These are phyloP conservation scores for Desmodesmus armatus DNA, from an alignment of 139 green algal genomes.

Conservation along the genomic window DNA sequence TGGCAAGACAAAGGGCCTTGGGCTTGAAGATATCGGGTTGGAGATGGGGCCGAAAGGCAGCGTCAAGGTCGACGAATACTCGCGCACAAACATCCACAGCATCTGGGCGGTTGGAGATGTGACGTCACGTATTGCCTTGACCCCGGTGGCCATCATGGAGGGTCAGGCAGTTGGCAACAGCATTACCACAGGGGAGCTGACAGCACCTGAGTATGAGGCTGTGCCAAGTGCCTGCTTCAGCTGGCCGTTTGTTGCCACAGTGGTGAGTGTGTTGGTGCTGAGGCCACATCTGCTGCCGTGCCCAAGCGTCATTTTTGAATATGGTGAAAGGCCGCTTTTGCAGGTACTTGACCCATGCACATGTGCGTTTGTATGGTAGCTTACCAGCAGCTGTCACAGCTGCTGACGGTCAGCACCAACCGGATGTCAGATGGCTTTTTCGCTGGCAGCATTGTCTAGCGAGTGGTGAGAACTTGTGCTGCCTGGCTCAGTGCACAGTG, in stretches of 20 bases:
- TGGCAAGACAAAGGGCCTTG: slow-evolving; percentile 74
- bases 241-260: slow-evolving; percentile 88
- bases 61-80: slow-evolving; percentile 89
- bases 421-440: too few relatives aligned
- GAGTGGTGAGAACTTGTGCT: too few relatives aligned
- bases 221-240: slow-evolving; percentile 81
- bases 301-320: not conserved
- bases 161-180: slow-evolving; percentile 80
- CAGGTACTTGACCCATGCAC: too few relatives aligned
- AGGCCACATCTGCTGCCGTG: not conserved
- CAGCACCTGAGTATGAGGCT: slow-evolving; percentile 77
- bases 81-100: slow-evolving; percentile 77
- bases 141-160: slow-evolving; percentile 95
- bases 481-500: too few relatives aligned
- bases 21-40: slow-evolving; percentile 71
- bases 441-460: too few relatives aligned
- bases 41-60: slow-evolving; percentile 59
- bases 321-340: too few relatives aligned
- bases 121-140: slow-evolving; percentile 91
- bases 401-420: too few relatives aligned
- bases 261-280: slow-evolving; percentile 47
- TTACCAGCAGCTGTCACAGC: too few relatives aligned
- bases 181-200: slow-evolving; percentile 70
- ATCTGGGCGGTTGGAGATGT: slow-evolving; percentile 95
- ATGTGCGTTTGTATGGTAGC: not conserved